Percentiles rank a stretch among this genome's conserved stretches.
These are phyloP conservation scores for Penicillium sp. DNA, from an alignment of 2,329 filamentous ascomycete genomes.

Conservation along the genomic window DNA sequence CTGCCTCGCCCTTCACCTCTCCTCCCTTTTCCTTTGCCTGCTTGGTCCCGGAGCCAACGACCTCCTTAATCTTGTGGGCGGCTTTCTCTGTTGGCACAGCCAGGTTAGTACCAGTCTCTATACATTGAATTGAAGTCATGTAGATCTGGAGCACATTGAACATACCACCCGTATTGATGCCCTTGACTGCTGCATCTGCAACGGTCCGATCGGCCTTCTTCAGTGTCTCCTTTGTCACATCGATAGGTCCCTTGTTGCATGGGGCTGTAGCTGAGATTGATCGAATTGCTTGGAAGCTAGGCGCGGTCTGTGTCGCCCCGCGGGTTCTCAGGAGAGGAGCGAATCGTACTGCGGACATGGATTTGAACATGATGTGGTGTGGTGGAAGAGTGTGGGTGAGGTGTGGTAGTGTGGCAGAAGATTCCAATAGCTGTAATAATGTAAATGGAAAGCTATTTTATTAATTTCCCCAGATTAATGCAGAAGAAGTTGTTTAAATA, in stretches of 20 bases:
- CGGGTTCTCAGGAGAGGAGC: conserved; percentile 26
- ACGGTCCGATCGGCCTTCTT: conserved; percentile 58
- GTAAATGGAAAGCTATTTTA: neutral
- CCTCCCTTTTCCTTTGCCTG: conserved; percentile 47
- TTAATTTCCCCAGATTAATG: neutral
- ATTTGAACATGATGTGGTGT: neutral
- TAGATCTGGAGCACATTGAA: neutral
- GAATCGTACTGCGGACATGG: conserved; percentile 32
- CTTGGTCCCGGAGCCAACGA: conserved; percentile 42
- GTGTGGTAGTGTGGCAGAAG: neutral
- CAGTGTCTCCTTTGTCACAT: conserved; percentile 57
- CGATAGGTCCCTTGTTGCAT: conserved; percentile 52
- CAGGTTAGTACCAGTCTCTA: neutral
- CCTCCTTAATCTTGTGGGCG: conserved; percentile 45
- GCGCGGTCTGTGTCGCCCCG: conserved; percentile 14
- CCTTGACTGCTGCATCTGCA: conserved; percentile 57
- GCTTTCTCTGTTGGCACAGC: conserved; percentile 48
- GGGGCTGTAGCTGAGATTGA: conserved; percentile 54
- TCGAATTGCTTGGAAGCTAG: conserved; percentile 18
- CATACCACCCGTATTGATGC: conserved; percentile 61
- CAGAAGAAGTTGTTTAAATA: neutral
- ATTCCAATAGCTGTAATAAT: neutral
- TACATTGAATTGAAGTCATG: neutral
- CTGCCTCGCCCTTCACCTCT: conserved; percentile 33
- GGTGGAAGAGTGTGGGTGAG: neutral